A percentile compares a stretch with the other conserved stretches of the same genome.
phyloP scores from a whole-genome alignment of 2,329 filamentous ascomycete species.

The Thielaviopsis ethacetica region DNA sequence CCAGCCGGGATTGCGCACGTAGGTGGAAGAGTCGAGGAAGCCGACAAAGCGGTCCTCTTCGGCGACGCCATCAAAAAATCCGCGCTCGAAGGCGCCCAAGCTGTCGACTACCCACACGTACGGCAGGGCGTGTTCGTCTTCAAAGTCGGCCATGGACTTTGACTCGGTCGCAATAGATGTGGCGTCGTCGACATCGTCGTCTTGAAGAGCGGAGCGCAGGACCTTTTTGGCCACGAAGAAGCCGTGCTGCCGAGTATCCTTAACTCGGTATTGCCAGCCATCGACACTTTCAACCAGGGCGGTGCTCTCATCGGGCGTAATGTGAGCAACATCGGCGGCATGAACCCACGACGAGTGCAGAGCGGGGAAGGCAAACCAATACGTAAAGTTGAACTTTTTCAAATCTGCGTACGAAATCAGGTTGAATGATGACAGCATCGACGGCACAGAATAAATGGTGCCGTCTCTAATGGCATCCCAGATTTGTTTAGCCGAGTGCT shows the following conservation, averaged over 20 bases:
- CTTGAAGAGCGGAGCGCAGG: slow-evolving; percentile 5
- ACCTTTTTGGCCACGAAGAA: slow-evolving; percentile 89
- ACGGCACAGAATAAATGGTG: slow-evolving; percentile 88
- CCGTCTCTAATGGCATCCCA: slow-evolving; percentile 97
- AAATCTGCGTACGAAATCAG: slow-evolving; percentile 87
- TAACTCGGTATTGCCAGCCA: slow-evolving; percentile 65
- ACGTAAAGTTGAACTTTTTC: slow-evolving; percentile 96
- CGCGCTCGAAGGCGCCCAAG: slow-evolving; percentile 63
- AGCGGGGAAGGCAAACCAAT: slow-evolving; percentile 93
- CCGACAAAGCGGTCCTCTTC: slow-evolving; percentile 67
- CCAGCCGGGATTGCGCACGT: slow-evolving; percentile 77
- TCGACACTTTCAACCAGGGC: slow-evolving; percentile 68
- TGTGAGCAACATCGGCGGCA: slow-evolving; percentile 31
- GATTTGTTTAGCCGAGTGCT: slow-evolving; percentile 38
- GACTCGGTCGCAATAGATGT: slow-evolving; percentile 26
- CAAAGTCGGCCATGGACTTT: slow-evolving; percentile 31
- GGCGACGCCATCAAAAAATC: slow-evolving; percentile 63
- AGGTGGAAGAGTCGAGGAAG: slow-evolving; percentile 88
- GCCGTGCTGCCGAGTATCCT: slow-evolving; percentile 72
- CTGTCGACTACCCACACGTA: slow-evolving; percentile 66
- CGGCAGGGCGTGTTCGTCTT: slow-evolving; percentile 25
- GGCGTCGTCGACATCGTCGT: slow-evolving; percentile 20
- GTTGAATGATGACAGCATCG: slow-evolving; percentile 74
- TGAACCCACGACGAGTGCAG: slow-evolving; percentile 76
- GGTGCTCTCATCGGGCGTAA: slow-evolving; percentile 56